phyloP scores from a whole-genome alignment of 257 asterid genomes.

The Vinca minor region DNA sequence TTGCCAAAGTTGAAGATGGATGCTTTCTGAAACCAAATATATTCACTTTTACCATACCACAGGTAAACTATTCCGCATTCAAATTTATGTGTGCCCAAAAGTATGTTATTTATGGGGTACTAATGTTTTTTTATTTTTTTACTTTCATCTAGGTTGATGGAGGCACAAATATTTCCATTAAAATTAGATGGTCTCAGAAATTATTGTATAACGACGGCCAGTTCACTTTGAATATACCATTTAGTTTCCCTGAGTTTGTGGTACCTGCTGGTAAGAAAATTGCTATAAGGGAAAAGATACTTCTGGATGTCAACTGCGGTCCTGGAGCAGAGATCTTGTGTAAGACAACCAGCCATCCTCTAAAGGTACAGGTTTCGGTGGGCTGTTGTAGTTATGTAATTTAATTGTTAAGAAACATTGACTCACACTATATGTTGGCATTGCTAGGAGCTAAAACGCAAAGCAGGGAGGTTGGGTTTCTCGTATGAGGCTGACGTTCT shows the following conservation, averaged over 20 bases:
- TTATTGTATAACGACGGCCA: constrained; percentile 46
- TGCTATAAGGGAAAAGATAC: constrained; percentile 75
- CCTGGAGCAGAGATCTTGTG: constrained; percentile 53
- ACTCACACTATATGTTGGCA: background rate
- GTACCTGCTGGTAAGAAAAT: constrained; percentile 81
- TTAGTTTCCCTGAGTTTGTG: constrained; percentile 76
- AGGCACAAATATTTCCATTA: constrained; percentile 62
- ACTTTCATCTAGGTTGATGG: constrained; percentile 98
- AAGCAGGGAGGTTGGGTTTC: constrained; percentile 64
- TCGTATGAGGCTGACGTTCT: constrained; percentile 64
- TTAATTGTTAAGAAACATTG: background rate
- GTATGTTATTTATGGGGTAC: background rate
- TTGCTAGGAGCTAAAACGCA: constrained; percentile 52
- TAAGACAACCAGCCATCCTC: constrained; percentile 65
- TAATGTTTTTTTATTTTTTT: constrained; percentile 15
- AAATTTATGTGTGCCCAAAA: background rate
- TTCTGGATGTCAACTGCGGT: constrained; percentile 57
- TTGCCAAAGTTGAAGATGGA: constrained; percentile 44
- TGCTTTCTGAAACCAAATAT: constrained; percentile 60
- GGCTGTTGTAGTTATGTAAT: constrained; percentile 12
- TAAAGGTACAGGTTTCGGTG: constrained; percentile 49
- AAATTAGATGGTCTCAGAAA: constrained; percentile 90
- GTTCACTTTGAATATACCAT: constrained; percentile 63
- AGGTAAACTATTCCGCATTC: constrained; percentile 31
- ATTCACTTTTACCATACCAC: constrained; percentile 65